Conservation (phyloP, 31 red algal species). For the Bonnemaisonia californica region DNA sequence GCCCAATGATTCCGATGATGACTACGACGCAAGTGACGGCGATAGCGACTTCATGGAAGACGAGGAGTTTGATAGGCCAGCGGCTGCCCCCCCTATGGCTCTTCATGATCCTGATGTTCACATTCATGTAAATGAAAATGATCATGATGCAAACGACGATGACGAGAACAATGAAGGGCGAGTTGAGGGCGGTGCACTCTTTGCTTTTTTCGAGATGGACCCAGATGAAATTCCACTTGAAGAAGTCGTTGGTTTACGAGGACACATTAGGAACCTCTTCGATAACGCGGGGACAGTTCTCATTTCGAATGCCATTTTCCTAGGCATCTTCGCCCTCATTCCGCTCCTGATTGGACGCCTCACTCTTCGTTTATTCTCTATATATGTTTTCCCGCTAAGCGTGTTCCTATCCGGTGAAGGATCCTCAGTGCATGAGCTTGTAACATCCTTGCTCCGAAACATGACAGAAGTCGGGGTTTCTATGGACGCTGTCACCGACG, state of each 20-base stretch:
- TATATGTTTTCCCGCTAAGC: slow-evolving; percentile 34
- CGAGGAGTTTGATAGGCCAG: slow-evolving; percentile 13
- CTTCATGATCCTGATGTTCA: background rate
- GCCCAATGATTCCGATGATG: background rate
- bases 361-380: slow-evolving; percentile 49
- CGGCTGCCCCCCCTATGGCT: background rate
- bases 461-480: background rate
- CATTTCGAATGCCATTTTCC: slow-evolving; percentile 83
- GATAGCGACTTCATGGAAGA: slow-evolving; percentile 53
- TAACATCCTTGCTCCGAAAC: background rate
- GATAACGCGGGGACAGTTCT: slow-evolving; percentile 90
- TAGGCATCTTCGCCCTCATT: slow-evolving; percentile 83
- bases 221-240: slow-evolving; percentile 85
- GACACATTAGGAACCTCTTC: slow-evolving; percentile 82
- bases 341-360: slow-evolving; percentile 81
- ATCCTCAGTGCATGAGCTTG: background rate
- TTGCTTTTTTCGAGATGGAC: slow-evolving; percentile 85
- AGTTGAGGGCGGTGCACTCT: slow-evolving; percentile 72
- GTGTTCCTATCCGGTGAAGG: background rate
- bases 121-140: slow-evolving; percentile 2
- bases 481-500: too few species aligned
- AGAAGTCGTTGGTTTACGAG: slow-evolving; percentile 91
- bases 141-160: slow-evolving; percentile 26
- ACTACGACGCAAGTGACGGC: slow-evolving; percentile 37
- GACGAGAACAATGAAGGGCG: slow-evolving; percentile 28